phyloP scores from a whole-genome alignment of 441 rosid genomes.

The Erodium moschatum region DNA sequence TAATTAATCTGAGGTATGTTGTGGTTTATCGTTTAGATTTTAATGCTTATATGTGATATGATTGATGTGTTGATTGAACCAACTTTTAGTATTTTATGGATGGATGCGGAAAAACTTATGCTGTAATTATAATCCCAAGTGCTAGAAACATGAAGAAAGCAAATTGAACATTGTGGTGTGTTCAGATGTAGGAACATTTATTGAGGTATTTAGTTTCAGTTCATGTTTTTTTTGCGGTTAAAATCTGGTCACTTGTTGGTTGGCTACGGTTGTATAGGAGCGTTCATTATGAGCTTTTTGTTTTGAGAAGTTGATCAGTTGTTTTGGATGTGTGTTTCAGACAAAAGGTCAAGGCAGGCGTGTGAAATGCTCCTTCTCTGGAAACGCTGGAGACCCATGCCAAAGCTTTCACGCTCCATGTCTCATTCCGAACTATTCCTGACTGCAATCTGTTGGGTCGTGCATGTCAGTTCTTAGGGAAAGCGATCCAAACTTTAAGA shows the following conservation, averaged over 20 bases:
- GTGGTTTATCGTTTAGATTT: slow-evolving; percentile 6
- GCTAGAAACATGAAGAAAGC: too few species aligned
- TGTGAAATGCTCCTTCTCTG: slow-evolving; percentile 61
- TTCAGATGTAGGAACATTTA: background rate
- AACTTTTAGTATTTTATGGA: background rate
- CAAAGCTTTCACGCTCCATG: slow-evolving; percentile 48
- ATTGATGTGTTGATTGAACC: background rate
- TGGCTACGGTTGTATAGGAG: too few species aligned
- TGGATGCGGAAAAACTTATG: background rate
- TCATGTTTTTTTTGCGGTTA: slow-evolving; percentile 31
- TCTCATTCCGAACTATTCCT: slow-evolving; percentile 77
- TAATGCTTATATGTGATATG: background rate
- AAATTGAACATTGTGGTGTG: too few species aligned
- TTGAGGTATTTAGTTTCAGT: background rate
- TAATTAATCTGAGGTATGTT: slow-evolving; percentile 53
- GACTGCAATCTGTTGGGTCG: slow-evolving; percentile 53
- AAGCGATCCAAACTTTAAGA: too few species aligned
- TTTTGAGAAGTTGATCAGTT: too few species aligned
- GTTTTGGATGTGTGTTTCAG: too few species aligned
- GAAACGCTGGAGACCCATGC: slow-evolving; percentile 47
- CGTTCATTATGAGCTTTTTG: too few species aligned
- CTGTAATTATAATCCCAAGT: too few species aligned
- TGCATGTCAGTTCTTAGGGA: too few species aligned
- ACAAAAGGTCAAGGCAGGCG: slow-evolving; percentile 28
- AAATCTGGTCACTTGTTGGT: slow-evolving; percentile 47